Conservation (phyloP, 2,329 filamentous ascomycete species). For the Diplodia seriata region DNA sequence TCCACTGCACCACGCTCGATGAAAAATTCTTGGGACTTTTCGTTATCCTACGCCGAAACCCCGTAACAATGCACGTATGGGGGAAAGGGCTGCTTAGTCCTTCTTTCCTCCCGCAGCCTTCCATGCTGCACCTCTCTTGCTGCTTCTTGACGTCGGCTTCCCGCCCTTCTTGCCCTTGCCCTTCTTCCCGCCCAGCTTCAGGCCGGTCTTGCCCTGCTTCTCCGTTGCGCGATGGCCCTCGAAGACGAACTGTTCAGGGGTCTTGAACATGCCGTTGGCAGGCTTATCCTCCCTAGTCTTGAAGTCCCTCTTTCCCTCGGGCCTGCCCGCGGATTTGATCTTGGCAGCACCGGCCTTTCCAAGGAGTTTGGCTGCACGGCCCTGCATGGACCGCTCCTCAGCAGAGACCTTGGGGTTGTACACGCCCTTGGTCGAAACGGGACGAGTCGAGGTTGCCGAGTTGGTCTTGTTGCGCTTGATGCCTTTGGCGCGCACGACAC, state of each 20-base stretch:
- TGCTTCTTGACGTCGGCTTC: conserved; percentile 54
- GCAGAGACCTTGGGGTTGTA: conserved; percentile 75
- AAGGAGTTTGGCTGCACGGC: conserved; percentile 76
- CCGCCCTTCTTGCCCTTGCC: conserved; percentile 41
- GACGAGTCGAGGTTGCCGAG: conserved; percentile 35
- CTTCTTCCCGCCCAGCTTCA: conserved; percentile 62
- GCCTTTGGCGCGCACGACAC: conserved; percentile 85
- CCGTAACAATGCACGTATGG: background rate
- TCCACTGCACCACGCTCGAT: background rate
- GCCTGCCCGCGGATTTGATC: conserved; percentile 34
- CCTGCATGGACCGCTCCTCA: conserved; percentile 72
- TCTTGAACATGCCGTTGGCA: conserved; percentile 53
- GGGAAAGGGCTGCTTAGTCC: background rate
- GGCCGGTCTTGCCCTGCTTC: conserved; percentile 69
- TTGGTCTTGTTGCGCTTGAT: conserved; percentile 49
- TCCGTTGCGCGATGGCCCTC: conserved; percentile 78
- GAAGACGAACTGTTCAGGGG: conserved; percentile 76
- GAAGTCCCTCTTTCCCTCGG: conserved; percentile 10
- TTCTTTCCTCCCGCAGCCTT: conserved; percentile 51
- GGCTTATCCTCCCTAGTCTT: conserved; percentile 20
- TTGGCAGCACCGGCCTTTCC: conserved; percentile 70
- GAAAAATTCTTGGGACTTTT: background rate
- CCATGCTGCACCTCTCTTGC: conserved; percentile 54
- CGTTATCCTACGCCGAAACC: background rate
- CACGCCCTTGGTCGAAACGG: conserved; percentile 51